Evolutionary conservation across 2,329 filamentous ascomycete genomes (phyloP), one percentile per base, ranked within the genome.

Genomic region (Emergomyces orientalis): DNA sequence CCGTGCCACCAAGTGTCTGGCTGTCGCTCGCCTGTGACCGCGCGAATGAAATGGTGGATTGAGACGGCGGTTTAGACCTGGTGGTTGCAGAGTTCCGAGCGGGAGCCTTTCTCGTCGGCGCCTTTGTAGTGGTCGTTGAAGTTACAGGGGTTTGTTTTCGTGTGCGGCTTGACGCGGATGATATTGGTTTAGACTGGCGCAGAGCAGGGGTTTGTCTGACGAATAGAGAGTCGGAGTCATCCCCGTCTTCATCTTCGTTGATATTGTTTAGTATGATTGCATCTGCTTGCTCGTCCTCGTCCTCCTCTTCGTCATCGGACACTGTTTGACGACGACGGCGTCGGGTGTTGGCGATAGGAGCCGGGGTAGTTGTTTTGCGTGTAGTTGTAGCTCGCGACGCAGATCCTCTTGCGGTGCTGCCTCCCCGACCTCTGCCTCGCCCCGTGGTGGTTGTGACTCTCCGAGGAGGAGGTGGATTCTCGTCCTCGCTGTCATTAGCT

Each of bases 401-500:
- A 52, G 43, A 49, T 32, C 67, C 69, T 34, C 64, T 63, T 17
- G 52, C 32, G 11, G 52, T 13, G 19, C 56, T 57, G 9, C 56
- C 56, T 37, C 62, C 59, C 69, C 66, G 74, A 61, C 63, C 41
- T 39, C 64, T 61, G n/a, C 64, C 60, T 47, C 56, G 32, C 13
- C 54, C 65, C 22, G 77, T 71, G 19, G 75, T 73, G 7, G 76
- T 71, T 57, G 79, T 72, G 60, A 78, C 72, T 45, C 77, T 72
- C 14, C 79, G 79, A 61, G 82, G 76, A 61, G 72, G 70, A 1
- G 76, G 70, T 1, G 76, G 76, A 32, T 79, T 81, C 56, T 81
- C 78, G 63, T 82, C 77, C 17, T 76, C 71, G 19, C 79, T 78
- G 39, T 79, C 77, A 17, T 78, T 79, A 19, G 79, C 82, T 25